These are phyloP conservation scores for Echium plantagineum DNA, from an alignment of 257 asterid genomes.

Conservation along the genomic window DNA sequence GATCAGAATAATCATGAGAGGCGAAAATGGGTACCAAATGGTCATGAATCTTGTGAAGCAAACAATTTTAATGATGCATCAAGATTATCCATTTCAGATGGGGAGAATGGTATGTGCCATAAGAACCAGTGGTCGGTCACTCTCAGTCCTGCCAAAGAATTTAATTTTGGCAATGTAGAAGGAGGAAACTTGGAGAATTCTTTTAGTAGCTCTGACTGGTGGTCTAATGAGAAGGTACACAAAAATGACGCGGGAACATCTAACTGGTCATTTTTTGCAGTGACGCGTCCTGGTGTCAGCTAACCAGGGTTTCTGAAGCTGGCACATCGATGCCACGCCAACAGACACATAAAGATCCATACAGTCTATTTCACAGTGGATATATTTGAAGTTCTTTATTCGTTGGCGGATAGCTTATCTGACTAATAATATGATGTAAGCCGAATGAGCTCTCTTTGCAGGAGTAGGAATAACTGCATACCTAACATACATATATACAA, in stretches of 20 bases:
- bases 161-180: slow-evolving; percentile 58
- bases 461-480: neutral
- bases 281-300: slow-evolving; percentile 29
- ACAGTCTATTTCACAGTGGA: too few relatives aligned
- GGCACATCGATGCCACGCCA: slow-evolving; percentile 1
- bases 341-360: too few relatives aligned
- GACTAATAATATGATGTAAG: too few relatives aligned
- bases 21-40: slow-evolving; percentile 7
- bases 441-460: neutral
- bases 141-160: slow-evolving; percentile 73
- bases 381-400: too few relatives aligned
- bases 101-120: slow-evolving; percentile 27
- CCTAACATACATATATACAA: neutral
- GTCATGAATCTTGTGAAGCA: slow-evolving; percentile 9
- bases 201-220: slow-evolving; percentile 53
- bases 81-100: slow-evolving; percentile 22
- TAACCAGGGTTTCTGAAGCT: slow-evolving; percentile 10
- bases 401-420: too few relatives aligned
- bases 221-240: slow-evolving; percentile 41
- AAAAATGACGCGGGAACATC: slow-evolving; percentile 15
- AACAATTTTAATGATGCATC: slow-evolving; percentile 23
- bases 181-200: slow-evolving; percentile 35
- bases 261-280: slow-evolving; percentile 36
- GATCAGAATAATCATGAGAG: slow-evolving; percentile 16
- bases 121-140: slow-evolving; percentile 50